Evolutionary conservation across 495 filamentous ascomycete genomes (phyloP).

Genomic region (Rhizodiscina lignyota): DNA sequence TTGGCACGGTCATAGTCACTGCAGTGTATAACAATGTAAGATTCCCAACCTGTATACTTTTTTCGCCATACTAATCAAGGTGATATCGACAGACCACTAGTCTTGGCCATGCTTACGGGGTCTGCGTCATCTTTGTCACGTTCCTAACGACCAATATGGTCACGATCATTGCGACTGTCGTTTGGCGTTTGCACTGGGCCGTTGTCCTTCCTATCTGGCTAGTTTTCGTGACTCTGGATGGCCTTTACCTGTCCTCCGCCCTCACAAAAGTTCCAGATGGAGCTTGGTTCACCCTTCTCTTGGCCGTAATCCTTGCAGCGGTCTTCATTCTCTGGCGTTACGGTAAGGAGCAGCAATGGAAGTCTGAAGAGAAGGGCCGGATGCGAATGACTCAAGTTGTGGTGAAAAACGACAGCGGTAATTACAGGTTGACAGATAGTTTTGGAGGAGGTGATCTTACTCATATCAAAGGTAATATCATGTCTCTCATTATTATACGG

Average conservation of each 20-base stretch:
- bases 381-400: constrained; percentile 24
- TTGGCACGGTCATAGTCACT: constrained; percentile 57
- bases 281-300: constrained; percentile 56
- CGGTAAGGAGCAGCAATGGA: constrained; percentile 61
- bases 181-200: constrained; percentile 42
- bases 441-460: constrained; percentile 11
- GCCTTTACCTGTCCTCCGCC: constrained; percentile 47
- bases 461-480: constrained; percentile 10
- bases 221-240: constrained; percentile 42
- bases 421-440: constrained; percentile 7
- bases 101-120: constrained; percentile 35
- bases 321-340: constrained; percentile 58
- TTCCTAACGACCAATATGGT: constrained; percentile 61
- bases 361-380: constrained; percentile 41
- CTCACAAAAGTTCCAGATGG: constrained; percentile 54
- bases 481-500: neutral
- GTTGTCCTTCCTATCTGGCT: constrained; percentile 45
- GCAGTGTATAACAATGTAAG: constrained; percentile 51
- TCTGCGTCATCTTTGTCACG: constrained; percentile 61
- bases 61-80: neutral
- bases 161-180: constrained; percentile 45
- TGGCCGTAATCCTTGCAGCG: constrained; percentile 38
- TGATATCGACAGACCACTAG: constrained; percentile 25
- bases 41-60: neutral
- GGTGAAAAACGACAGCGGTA: constrained; percentile 6